Evolutionary conservation across 75 land plant genomes (phyloP).

Genomic region (Chamaecyparis obtusa): DNA sequence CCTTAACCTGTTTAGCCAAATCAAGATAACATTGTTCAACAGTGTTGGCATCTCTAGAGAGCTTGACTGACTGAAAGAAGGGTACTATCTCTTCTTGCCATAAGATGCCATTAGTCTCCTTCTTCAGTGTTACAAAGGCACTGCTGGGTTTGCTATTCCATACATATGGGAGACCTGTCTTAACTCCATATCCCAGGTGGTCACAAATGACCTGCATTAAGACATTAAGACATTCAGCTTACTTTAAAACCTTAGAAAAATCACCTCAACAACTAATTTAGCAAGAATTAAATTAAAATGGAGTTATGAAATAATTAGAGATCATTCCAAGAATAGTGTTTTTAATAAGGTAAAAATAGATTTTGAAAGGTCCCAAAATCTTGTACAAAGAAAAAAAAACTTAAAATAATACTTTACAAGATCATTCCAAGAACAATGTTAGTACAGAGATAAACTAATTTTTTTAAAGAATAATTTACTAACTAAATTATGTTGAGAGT

Average conservation of each 20-base stretch:
- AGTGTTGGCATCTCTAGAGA: constrained; percentile 20
- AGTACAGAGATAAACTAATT: background rate
- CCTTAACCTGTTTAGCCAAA: constrained; percentile 37
- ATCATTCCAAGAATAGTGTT: too few species aligned
- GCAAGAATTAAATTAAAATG: too few species aligned
- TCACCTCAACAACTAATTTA: too few species aligned
- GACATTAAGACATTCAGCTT: background rate
- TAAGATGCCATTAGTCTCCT: constrained; percentile 43
- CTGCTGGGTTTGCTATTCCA: constrained; percentile 44
- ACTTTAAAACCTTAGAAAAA: background rate
- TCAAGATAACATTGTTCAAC: constrained; percentile 35
- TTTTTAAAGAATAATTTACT: too few species aligned
- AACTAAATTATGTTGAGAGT: too few species aligned
- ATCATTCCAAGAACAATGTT: background rate
- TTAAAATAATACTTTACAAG: too few species aligned
- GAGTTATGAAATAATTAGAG: too few species aligned
- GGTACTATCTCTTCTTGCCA: constrained; percentile 38
- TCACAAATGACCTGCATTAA: constrained; percentile 37
- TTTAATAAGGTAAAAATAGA: too few species aligned
- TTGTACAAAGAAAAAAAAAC: too few species aligned
- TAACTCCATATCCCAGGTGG: constrained; percentile 41
- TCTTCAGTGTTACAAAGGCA: constrained; percentile 45
- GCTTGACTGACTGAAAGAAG: constrained; percentile 24
- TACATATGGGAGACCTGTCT: constrained; percentile 50
- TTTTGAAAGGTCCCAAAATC: too few species aligned